Conservation (phyloP, 2,329 filamentous ascomycete species). For the Aaosphaeria pasadenensis region DNA sequence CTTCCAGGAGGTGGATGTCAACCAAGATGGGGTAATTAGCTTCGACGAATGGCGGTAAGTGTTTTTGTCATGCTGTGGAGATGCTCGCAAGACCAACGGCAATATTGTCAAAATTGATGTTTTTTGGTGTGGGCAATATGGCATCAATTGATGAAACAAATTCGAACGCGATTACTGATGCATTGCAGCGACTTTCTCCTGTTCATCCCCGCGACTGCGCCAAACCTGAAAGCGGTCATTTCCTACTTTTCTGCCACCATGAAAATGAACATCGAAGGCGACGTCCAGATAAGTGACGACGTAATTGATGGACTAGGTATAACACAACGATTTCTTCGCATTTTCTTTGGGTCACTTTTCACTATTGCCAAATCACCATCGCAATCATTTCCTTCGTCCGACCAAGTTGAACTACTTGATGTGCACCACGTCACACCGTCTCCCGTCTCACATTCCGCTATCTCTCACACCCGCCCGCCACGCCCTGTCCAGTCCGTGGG, state of each 20-base stretch:
- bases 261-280: slow-evolving; percentile 88
- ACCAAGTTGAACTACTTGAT: slow-evolving; percentile 22
- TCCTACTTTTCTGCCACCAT: slow-evolving; percentile 90
- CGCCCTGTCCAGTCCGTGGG: slow-evolving; percentile 23
- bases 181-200: slow-evolving; percentile 74
- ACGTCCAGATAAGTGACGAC: slow-evolving; percentile 88
- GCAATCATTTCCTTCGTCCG: slow-evolving; percentile 23
- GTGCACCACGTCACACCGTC: slow-evolving; percentile 20
- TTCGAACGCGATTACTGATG: slow-evolving; percentile 9
- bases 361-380: slow-evolving; percentile 58
- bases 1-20: slow-evolving; percentile 84
- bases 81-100: not conserved
- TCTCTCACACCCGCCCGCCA: slow-evolving; percentile 33
- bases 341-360: slow-evolving; percentile 73
- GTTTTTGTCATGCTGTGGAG: not conserved
- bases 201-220: slow-evolving; percentile 71
- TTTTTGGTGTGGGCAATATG: not conserved
- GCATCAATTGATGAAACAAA: not conserved
- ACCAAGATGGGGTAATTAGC: slow-evolving; percentile 81
- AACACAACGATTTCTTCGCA: slow-evolving; percentile 64
- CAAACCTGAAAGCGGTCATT: slow-evolving; percentile 76
- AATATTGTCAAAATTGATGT: not conserved
- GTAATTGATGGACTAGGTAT: slow-evolving; percentile 93
- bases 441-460: slow-evolving; percentile 10
- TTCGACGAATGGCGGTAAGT: slow-evolving; percentile 96